Base-by-base conservation (phyloP, 169 alveolate species). In the Plasmodium knowlesi region DNA sequence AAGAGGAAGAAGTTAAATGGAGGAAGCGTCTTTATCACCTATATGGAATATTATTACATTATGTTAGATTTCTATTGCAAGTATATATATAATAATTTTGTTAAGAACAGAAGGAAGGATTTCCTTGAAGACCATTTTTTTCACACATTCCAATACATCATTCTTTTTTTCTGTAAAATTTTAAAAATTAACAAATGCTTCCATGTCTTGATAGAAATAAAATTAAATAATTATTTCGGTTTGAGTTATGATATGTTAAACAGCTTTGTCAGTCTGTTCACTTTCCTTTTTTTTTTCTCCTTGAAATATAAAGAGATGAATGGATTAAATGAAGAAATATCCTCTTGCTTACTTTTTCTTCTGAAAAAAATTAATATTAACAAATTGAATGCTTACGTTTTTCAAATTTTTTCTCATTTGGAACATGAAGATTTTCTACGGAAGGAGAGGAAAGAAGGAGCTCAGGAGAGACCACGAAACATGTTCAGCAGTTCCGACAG, bases 161-260 rank as follows among this genome's bases (percentile, higher is more conserved):
- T 41, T 61, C 46, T 1, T 12, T 89, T 89, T 46, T 89, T 89
- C 79, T 89, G 94, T 79, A 89, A 89, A 22, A 89, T 89, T 2
- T 79, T 89, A 89, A 79, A 79, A 57, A 89, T 89, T 5, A 89
- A 89, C 50, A 89, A 89, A 16, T 89, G 94, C 5, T 89, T 89
- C 54, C 94, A 79, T 14, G 19, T 89, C 1, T 41, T 89, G 19
- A 79, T 88, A 5, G 94, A 88, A 78, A 78, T 89, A n/a, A 89
- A 89, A 34, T 32, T 89, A 25, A 30, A 79, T 39, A 57, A n/a
- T 79, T 89, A 89, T 79, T 89, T 89, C 50, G 82, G 76, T 22
- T n/a, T 89, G 30, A 14, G 57, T 3, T 89, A 89, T 19, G 94
- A 80, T 5, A 79, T 89, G 1, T 57, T 61, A 5, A 89, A 89